Percentiles rank a stretch among this genome's conserved stretches.
These are phyloP conservation scores for cucumber (Cucumis sativus) DNA, from an alignment of 306 rosid genomes.

Conservation along the genomic window Cucumber_9930_V3 NC_026661.2:11734501-11735000, in stretches of 20 bases:
- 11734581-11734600: slow-evolving; percentile 29
- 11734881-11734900: background rate
- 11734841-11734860: background rate
- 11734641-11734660: slow-evolving; percentile 79
- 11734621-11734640: slow-evolving; percentile 53
- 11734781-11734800: too few relatives aligned
- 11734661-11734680: slow-evolving; percentile 73
- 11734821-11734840: background rate
- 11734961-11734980: background rate
- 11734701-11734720: too few relatives aligned
- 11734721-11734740: too few relatives aligned
- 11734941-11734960: background rate
- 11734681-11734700: background rate
- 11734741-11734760: too few relatives aligned
- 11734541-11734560: background rate
- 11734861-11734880: background rate
- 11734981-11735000: background rate
- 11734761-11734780: too few relatives aligned
- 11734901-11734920: background rate
- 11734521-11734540: too few relatives aligned
- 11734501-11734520: too few relatives aligned
- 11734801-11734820: background rate
- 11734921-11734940: background rate
- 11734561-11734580: background rate
- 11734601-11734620: slow-evolving; percentile 43